Evolutionary conservation across 2,329 filamentous ascomycete species (phyloP).

Genomic region (Orbilia brochopaga): DNA sequence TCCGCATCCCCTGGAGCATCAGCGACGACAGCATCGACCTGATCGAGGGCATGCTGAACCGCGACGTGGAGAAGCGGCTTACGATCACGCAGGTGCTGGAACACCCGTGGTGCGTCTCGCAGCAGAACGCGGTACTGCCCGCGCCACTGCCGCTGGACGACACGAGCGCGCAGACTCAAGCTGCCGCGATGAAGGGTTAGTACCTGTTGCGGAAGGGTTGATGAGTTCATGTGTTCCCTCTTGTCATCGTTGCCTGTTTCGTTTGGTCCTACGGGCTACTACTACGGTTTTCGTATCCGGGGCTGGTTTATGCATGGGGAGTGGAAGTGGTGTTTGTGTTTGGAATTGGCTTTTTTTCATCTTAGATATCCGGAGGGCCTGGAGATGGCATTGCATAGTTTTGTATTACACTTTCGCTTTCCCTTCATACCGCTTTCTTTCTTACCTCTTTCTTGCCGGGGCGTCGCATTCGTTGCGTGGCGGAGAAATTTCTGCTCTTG

Average conservation of each 20-base stretch:
- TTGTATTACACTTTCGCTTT: too few relatives aligned
- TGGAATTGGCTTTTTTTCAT: too few relatives aligned
- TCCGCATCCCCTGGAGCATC: constrained; percentile 85
- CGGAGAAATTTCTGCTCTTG: too few relatives aligned
- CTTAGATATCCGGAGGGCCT: too few relatives aligned
- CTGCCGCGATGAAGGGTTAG: constrained; percentile 50
- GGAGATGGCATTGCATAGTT: too few relatives aligned
- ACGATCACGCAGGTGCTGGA: constrained; percentile 87
- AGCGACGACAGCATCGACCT: constrained; percentile 92
- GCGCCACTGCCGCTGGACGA: constrained; percentile 30
- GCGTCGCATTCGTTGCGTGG: too few relatives aligned
- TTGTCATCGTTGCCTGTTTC: background rate
- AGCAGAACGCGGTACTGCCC: constrained; percentile 44
- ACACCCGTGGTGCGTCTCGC: constrained; percentile 75
- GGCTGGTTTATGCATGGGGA: too few relatives aligned
- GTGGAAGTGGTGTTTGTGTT: too few relatives aligned
- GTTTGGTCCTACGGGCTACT: background rate
- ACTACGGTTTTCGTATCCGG: background rate
- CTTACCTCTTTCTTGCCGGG: too few relatives aligned
- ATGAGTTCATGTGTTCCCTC: background rate
- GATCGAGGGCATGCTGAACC: constrained; percentile 87
- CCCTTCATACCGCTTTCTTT: too few relatives aligned
- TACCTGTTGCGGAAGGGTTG: constrained; percentile 46
- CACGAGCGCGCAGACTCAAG: constrained; percentile 29
- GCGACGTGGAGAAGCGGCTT: constrained; percentile 80